Base-by-base conservation (phyloP, 2,329 filamentous ascomycete genomes). In the Pseudogymnoascus sp. region DNA sequence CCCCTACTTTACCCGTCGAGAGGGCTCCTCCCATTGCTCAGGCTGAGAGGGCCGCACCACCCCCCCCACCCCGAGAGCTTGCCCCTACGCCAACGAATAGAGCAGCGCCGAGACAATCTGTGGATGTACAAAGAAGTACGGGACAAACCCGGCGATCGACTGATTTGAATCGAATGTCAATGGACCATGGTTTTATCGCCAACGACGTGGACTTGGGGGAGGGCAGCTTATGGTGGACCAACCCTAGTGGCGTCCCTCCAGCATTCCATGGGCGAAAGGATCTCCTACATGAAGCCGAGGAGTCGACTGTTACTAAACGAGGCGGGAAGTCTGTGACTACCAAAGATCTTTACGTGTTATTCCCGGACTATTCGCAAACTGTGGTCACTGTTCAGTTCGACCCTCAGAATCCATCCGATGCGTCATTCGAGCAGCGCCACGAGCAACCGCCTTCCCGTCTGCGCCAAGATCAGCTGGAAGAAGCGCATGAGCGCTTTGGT, bases 341-440 rank as follows among this genome's bases (percentile, higher is more conserved):
- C 6, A 93, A 93, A 68, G 87, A 93, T 65, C 82, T 97, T 43
- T 95, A 89, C 69, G 80, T 98, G n/a, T 78, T 99, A 7, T 99
- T 91, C 78, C 88, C 92, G 71, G 95, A 99, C 77, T 99, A 99
- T 75, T 97, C 93, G 16, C 95, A 98, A 74, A 98, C 93, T 0
- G 82, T 96, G 67, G 84, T 99, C 70, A 91, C 88, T 0, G 89
- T 88, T 16, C 87, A 83, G 60, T 98, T 89, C 74, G 90, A 96
- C 73, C 80, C 87, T 1, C 84, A 86, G 61, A 87, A 96, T 72
- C 83, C 89, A 2, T 79, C 84, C 1, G 88, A 93, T 70, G 89
- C 88, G 10, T 79, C 84, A 35, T 76, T 98, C 6, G 90, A 96
- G 70, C 95, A 99, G 75, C 86, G 87, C 50, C 93, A 98, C 71